Evolutionary conservation across 2,329 filamentous ascomycete species (phyloP).

Genomic region (Didymella pinodella): DNA sequence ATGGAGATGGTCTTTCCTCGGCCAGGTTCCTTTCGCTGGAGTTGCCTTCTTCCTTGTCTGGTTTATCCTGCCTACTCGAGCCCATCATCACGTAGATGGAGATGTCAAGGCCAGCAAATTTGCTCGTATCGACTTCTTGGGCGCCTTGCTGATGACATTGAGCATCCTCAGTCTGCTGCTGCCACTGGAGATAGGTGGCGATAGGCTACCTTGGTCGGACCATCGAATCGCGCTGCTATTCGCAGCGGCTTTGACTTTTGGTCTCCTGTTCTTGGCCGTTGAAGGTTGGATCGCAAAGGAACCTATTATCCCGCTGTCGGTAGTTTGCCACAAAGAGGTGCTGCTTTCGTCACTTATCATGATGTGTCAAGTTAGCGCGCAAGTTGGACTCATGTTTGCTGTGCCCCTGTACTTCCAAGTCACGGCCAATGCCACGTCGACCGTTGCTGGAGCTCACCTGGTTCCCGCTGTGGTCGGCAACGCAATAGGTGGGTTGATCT

Average conservation of each 20-base stretch:
- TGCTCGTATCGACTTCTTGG: conserved; percentile 66
- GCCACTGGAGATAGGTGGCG: conserved; percentile 60
- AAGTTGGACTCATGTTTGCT: conserved; percentile 69
- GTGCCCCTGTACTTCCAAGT: conserved; percentile 76
- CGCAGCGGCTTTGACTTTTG: conserved; percentile 38
- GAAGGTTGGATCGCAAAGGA: conserved; percentile 59
- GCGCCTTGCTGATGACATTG: conserved; percentile 57
- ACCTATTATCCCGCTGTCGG: conserved; percentile 65
- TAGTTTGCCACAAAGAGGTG: conserved; percentile 63
- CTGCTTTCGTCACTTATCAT: conserved; percentile 63
- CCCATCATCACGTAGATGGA: conserved; percentile 1
- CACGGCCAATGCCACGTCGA: conserved; percentile 64
- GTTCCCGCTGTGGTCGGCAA: conserved; percentile 74
- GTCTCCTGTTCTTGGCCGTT: conserved; percentile 38
- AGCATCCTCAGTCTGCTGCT: conserved; percentile 57
- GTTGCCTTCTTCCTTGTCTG: conserved; percentile 60
- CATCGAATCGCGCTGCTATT: conserved; percentile 46
- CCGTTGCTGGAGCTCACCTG: conserved; percentile 66
- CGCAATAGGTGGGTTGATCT: conserved; percentile 66
- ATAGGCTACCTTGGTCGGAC: conserved; percentile 52
- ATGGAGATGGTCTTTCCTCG: conserved; percentile 71
- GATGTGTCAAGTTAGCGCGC: conserved; percentile 63
- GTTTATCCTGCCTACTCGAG: conserved; percentile 28
- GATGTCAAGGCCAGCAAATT: conserved; percentile 43
- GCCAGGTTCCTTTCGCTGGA: conserved; percentile 64